Base-by-base conservation (phyloP, 2,329 filamentous ascomycete genomes). In the Colletotrichum higginsianum region DNA sequence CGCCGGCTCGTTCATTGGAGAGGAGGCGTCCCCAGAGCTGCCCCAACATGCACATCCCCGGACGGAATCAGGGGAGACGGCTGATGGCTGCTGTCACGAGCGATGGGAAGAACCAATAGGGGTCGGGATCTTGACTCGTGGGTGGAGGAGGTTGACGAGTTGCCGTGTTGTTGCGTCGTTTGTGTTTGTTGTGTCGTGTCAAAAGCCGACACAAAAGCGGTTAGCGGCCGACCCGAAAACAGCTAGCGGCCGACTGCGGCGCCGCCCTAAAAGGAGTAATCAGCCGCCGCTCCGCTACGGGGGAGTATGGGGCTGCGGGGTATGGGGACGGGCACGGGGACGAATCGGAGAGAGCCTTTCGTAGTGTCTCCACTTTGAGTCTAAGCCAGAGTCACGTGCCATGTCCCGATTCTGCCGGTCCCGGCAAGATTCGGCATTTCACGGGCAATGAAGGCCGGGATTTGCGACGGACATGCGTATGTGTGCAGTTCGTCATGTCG, bases 51-150 rank as follows among this genome's bases (percentile, higher is more conserved):
- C 67, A 67, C 64, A 58, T 47, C 40, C 47, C 66, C 61, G 58
- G 53, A 63, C 55, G 21, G 44, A 35, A 50, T 30, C 44, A 21
- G 61, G 50, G 60, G 46, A 35, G 18, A 52, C 21, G 47, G 35
- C 18, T 35, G n/a, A 47, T 13, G 35, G n/a, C n/a, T n/a, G 40
- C 18, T 2, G 8, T 63, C 60, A 65, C 44, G 46, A n/a, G 8
- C 6, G 21, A 40, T 26, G 23, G 15, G 30, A 11, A n/a, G 11
- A 9, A 38, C 62, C 53, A 49, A 52, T 61, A 13, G 42, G 23
- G 47, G 23, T 44, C 46, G 35, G 15, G n/a, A 13, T 23, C 44
- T 56, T 67, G 67, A 70, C 67, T 67, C 67, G 63, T 49, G 26
- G 23, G 67, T 60, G 40, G 53, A 53, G 49, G 66, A 35, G 23